phyloP scores from a whole-genome alignment of 768 basidiomycete genomes.

The Sistotremastrum suecicum region DNA sequence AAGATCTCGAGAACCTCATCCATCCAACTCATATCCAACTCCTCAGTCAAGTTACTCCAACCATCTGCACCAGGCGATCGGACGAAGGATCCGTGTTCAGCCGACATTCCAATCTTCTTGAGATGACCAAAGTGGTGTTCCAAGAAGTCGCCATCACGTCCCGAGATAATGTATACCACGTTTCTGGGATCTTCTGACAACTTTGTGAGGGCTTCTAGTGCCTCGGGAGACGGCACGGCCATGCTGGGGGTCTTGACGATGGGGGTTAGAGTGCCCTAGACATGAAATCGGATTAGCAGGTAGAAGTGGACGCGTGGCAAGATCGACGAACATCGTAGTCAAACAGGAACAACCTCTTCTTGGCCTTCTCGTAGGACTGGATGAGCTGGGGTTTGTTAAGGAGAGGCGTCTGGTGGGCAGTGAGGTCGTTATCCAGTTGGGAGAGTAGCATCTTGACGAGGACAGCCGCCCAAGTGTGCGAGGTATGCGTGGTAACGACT shows the following conservation, averaged over 20 bases:
- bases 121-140: conserved; percentile 86
- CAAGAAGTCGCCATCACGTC: conserved; percentile 85
- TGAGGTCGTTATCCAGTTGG: conserved; percentile 64
- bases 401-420: conserved; percentile 74
- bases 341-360: conserved; percentile 82
- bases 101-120: conserved; percentile 71
- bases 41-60: conserved; percentile 86
- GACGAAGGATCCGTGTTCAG: conserved; percentile 93
- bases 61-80: conserved; percentile 47
- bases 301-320: conserved; percentile 2
- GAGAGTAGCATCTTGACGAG: conserved; percentile 79
- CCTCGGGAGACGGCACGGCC: conserved; percentile 64
- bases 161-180: conserved; percentile 93
- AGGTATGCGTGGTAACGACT: conserved; percentile 83
- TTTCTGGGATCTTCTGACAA: conserved; percentile 76
- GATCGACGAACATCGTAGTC: conserved; percentile 75
- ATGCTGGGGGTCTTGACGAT: conserved; percentile 90
- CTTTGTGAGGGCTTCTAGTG: conserved; percentile 58
- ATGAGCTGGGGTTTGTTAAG: conserved; percentile 52
- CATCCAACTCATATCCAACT: conserved; percentile 97
- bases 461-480: conserved; percentile 88
- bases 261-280: conserved; percentile 85
- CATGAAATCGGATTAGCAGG: conserved; percentile 1
- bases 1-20: conserved; percentile 90
- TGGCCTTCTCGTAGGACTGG: conserved; percentile 46